Evolutionary conservation across 768 basidiomycete genomes (phyloP), one percentile per base, ranked within the genome.

Genomic region (Mycena haematopus): DNA sequence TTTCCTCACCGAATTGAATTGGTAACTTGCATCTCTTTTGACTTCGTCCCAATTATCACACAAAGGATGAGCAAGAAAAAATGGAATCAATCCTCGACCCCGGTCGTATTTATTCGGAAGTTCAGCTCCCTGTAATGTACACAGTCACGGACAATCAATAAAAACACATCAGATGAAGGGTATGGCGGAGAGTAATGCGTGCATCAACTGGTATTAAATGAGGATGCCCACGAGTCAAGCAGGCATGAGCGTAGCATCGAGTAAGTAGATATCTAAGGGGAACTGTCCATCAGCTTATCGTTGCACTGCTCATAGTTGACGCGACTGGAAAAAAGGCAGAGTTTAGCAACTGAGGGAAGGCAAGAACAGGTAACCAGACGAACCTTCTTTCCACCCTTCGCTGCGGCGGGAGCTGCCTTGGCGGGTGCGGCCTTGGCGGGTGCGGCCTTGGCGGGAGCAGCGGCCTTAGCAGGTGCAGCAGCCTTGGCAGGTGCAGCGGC

Each of bases 51-150:
- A 31, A 31, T 9, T 5, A 33, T 25, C 46, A 8, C 21, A n/a
- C 25, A 1, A 52, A 40, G 27, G 22, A 42, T 42, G 40, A 42
- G 40, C 6, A 36, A 36, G 11, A 49, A 60, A 60, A 50, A 50
- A 49, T 38, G 47, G 36, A 38, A 36, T 44, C 22, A 38, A 22
- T 47, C 36, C 44, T 40, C 46, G 40, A 44, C 25, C 55, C 55
- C 47, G 21, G 47, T 62, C 60, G 50, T 56, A 63, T 63, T 46
- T 13, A 35, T 63, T 62, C n/a, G 56, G 55, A 61, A 57, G 61
- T 33, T 62, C 61, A 52, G 55, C 61, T 57, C 55, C 61, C 53
- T 6, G 44, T 29, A 46, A 35, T 58, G 47, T 62, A 62, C 22
- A 13, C 61, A 62, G 29, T 31, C 29, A 31, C 61, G 38, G 49